Conservation (phyloP, 108 stramenopile genomes). For the Skeletonema grethae region DNA sequence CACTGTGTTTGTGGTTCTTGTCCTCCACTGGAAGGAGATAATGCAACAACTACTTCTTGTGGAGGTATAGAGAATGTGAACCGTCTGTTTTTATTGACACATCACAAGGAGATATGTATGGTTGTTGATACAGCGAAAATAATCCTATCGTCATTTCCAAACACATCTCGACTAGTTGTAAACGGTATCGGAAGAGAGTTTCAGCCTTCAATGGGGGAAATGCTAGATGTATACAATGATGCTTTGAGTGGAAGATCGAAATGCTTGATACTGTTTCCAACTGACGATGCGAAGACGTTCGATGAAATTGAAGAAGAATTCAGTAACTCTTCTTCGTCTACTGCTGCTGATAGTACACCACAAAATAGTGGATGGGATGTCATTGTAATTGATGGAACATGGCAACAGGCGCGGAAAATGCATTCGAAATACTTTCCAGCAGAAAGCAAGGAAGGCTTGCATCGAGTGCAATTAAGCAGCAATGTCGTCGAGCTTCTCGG, state of each 20-base stretch:
- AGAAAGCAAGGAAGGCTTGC: slow-evolving; percentile 10
- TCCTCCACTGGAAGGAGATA: slow-evolving; percentile 27
- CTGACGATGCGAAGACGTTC: slow-evolving; percentile 62
- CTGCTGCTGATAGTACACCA: background rate
- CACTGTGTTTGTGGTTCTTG: slow-evolving; percentile 68
- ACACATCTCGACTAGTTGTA: slow-evolving; percentile 53
- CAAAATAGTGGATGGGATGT: slow-evolving; percentile 40
- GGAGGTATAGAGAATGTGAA: slow-evolving; percentile 33
- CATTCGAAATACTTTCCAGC: slow-evolving; percentile 38
- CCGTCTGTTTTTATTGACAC: slow-evolving; percentile 68
- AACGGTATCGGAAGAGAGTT: slow-evolving; percentile 57
- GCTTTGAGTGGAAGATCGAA: slow-evolving; percentile 21
- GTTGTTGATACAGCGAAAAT: slow-evolving; percentile 80
- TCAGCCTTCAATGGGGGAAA: slow-evolving; percentile 63
- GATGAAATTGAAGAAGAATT: slow-evolving; percentile 19
- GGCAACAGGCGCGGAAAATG: slow-evolving; percentile 73
- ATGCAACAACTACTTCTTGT: background rate
- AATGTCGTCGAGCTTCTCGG: slow-evolving; percentile 34
- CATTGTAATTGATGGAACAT: slow-evolving; percentile 76
- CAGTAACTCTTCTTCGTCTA: background rate
- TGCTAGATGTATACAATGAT: slow-evolving; percentile 32
- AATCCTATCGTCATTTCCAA: slow-evolving; percentile 61
- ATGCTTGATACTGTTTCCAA: slow-evolving; percentile 70
- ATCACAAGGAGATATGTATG: slow-evolving; percentile 76
- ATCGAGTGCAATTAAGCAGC: slow-evolving; percentile 56